phyloP scores from a whole-genome alignment of 2,329 filamentous ascomycete genomes.

The Diaporthe humulicola region DNA sequence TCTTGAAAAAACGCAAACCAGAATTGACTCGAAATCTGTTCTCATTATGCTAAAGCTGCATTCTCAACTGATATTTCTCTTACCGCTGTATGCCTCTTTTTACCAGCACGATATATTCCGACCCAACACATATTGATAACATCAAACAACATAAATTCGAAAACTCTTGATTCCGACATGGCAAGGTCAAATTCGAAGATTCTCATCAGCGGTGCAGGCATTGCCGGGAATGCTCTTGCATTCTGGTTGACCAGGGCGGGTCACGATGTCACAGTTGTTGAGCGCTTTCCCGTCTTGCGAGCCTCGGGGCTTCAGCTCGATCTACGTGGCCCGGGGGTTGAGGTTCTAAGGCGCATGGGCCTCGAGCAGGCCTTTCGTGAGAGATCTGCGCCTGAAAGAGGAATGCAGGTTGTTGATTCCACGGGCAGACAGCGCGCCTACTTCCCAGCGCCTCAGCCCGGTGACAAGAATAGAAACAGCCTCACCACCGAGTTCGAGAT shows the following conservation, averaged over 20 bases:
- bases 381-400: constrained; percentile 43
- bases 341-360: constrained; percentile 65
- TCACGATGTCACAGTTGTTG: constrained; percentile 57
- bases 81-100: background rate
- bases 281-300: constrained; percentile 56
- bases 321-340: constrained; percentile 63
- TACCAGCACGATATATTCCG: background rate
- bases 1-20: too few relatives aligned
- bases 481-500: constrained; percentile 71
- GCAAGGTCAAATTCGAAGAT: constrained; percentile 47
- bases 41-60: background rate
- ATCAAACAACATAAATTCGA: background rate
- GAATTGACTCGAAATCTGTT: background rate
- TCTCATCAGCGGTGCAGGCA: constrained; percentile 53
- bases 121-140: background rate
- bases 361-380: constrained; percentile 52
- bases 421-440: constrained; percentile 56
- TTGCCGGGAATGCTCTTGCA: constrained; percentile 59
- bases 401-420: constrained; percentile 53
- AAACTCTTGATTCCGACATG: background rate
- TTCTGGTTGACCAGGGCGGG: constrained; percentile 59
- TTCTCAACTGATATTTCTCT: background rate
- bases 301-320: constrained; percentile 67
- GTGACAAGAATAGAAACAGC: constrained; percentile 54
- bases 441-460: constrained; percentile 55